Base-by-base conservation (phyloP, 2,329 filamentous ascomycete species). In the Harringtonia aguacate region DNA sequence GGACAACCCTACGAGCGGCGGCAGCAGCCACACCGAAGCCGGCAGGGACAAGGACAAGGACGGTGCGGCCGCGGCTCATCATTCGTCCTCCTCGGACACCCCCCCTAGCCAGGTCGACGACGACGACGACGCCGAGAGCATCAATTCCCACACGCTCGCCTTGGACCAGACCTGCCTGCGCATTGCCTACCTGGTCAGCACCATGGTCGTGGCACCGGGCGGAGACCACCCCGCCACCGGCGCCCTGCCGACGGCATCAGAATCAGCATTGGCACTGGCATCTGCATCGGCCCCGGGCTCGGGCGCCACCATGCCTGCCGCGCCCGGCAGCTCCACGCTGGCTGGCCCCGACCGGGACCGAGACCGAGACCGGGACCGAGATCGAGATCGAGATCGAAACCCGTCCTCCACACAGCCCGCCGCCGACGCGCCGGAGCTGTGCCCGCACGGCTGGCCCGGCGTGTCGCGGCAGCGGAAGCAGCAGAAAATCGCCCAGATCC, bases 401-500 rank as follows among this genome's bases (percentile, higher is more conserved):
- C n/a, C n/a, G n/a, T n/a, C n/a, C n/a, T n/a, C n/a, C n/a, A n/a
- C n/a, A n/a, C n/a, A n/a, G n/a, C n/a, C n/a, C n/a, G n/a, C n/a
- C n/a, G n/a, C n/a, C n/a, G n/a, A 30, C 4, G 8, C 21, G 24
- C 24, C 24, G 2, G 38, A 33, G 14, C 38, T 28, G 6, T 41
- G 41, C 31, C 39, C 46, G 21, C 36, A 39, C 8, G 44, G 39
- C 21, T 55, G 50, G 50, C 39, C 46, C 2, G 46, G 37, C n/a
- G 12, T 44, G 4, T 31, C 46, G 10, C 9, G 22, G 8, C 13
- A 24, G 8, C 51, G 52, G 38, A 51, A 50, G 39, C 48, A 46
- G 29, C 45, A 43, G 27, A 58, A 55, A 46, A 46, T 53, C 34
- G 45, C 49, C 40, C 64, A 65, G 55, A 71, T 75, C 50, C 57